A percentile compares a stretch with the other conserved stretches of the same genome.
Conservation (phyloP, 164 flowering plant species). For the Berberis thunbergii region DNA sequence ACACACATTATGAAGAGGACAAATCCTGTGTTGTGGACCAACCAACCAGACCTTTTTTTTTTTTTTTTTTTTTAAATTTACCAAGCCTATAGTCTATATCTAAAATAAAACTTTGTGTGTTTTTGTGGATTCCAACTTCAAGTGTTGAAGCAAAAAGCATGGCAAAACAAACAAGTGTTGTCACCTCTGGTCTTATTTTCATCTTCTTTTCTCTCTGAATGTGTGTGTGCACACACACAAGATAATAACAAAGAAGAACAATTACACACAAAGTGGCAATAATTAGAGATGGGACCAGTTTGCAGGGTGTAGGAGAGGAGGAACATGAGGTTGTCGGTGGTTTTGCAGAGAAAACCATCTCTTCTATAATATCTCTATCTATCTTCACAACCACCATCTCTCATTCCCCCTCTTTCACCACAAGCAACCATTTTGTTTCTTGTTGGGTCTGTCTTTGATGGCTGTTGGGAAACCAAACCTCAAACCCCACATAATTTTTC, state of each 20-base stretch:
- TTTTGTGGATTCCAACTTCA: no score
- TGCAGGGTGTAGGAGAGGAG: conserved; percentile 47
- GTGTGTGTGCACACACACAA: conserved; percentile 4
- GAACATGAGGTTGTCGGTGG: conserved; percentile 60
- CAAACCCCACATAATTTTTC: not conserved
- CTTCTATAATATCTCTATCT: not conserved
- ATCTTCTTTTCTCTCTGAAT: not conserved
- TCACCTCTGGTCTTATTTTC: not conserved
- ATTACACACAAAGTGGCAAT: not conserved
- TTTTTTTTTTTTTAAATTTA: no score
- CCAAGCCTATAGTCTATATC: no score
- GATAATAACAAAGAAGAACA: not conserved
- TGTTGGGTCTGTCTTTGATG: conserved; percentile 17
- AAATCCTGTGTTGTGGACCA: no score
- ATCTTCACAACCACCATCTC: conserved; percentile 9
- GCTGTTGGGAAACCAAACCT: conserved; percentile 27
- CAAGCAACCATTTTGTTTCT: conserved; percentile 19
- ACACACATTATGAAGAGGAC: no score
- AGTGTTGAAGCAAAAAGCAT: not conserved
- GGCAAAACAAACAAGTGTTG: not conserved
- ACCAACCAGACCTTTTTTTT: no score
- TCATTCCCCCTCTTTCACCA: conserved; percentile 1
- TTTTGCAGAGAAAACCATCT: conserved; percentile 15
- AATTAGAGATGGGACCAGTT: conserved; percentile 35
- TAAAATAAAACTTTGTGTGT: no score